A percentile compares a stretch with the other conserved stretches of the same genome.
Evolutionary conservation across 176 grass and related monocot species (phyloP).

Genomic region (Juncus effusus): DNA sequence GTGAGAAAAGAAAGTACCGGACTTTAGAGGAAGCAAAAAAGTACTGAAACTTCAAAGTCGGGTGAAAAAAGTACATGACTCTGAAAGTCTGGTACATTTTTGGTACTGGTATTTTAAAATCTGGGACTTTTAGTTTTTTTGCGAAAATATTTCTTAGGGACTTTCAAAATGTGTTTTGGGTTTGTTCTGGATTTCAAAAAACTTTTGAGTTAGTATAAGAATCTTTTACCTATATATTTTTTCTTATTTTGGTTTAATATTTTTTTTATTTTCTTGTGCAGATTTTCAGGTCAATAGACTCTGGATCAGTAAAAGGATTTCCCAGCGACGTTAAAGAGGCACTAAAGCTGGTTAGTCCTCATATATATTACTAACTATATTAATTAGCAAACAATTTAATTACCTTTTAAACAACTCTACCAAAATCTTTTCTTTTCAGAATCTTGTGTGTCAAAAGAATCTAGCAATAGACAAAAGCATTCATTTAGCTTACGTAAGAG

Average conservation of each 20-base stretch:
- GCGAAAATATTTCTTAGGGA: too few relatives aligned
- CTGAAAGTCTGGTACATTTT: too few relatives aligned
- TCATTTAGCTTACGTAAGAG: slow-evolving; percentile 87
- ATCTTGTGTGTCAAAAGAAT: slow-evolving; percentile 86
- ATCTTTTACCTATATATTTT: not conserved
- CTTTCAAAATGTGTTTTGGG: too few relatives aligned
- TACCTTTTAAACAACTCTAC: not conserved
- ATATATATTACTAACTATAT: slow-evolving; percentile 16
- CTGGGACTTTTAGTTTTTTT: too few relatives aligned
- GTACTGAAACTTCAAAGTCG: too few relatives aligned
- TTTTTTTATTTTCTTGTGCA: slow-evolving; percentile 26
- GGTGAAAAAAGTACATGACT: too few relatives aligned
- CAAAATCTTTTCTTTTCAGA: slow-evolving; percentile 44
- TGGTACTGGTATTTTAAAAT: too few relatives aligned
- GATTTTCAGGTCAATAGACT: slow-evolving; percentile 94
- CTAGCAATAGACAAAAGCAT: slow-evolving; percentile 93
- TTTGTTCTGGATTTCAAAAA: too few relatives aligned
- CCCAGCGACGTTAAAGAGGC: slow-evolving; percentile 58
- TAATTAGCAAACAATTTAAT: not conserved
- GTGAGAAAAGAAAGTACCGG: too few relatives aligned
- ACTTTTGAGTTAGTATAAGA: too few relatives aligned
- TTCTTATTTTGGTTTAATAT: not conserved
- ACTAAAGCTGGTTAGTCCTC: slow-evolving; percentile 50
- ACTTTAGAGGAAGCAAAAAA: too few relatives aligned
- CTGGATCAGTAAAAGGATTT: slow-evolving; percentile 93